These are phyloP conservation scores for Canariomyces notabilis DNA, from an alignment of 2,329 filamentous ascomycete genomes.

Conservation along the genomic window DNA sequence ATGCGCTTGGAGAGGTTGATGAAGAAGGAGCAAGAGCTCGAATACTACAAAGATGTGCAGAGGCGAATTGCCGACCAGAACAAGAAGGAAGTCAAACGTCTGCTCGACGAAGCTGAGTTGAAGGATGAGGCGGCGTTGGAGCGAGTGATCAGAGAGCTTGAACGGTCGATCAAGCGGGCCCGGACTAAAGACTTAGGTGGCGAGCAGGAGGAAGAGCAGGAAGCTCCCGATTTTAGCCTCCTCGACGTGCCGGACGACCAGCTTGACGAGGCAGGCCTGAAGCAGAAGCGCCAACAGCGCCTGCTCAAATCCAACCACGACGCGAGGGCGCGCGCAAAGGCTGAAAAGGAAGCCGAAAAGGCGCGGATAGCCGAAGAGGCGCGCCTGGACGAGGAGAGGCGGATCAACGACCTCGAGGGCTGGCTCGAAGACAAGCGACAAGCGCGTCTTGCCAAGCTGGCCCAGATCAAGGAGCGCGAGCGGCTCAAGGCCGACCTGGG, in stretches of 20 bases:
- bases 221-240: constrained; percentile 79
- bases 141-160: constrained; percentile 78
- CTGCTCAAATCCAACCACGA: constrained; percentile 94
- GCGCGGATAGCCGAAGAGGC: constrained; percentile 78
- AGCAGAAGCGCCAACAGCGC: constrained; percentile 87
- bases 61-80: constrained; percentile 65
- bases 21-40: constrained; percentile 90
- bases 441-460: constrained; percentile 63
- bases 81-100: constrained; percentile 84
- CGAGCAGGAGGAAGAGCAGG: constrained; percentile 72
- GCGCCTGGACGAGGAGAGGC: constrained; percentile 73
- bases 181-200: constrained; percentile 90
- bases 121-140: constrained; percentile 87
- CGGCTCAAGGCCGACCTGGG: constrained; percentile 89
- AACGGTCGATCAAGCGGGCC: constrained; percentile 82
- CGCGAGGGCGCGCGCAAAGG: constrained; percentile 86
- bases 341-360: constrained; percentile 90
- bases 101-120: constrained; percentile 85
- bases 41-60: constrained; percentile 87
- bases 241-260: constrained; percentile 87
- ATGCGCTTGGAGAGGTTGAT: constrained; percentile 95
- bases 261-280: constrained; percentile 83
- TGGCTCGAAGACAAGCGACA: constrained; percentile 82
- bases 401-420: constrained; percentile 75
- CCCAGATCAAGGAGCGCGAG: constrained; percentile 90